Percentiles rank a stretch among this genome's conserved stretches.
Conservation (phyloP, 2,329 filamentous ascomycete species). For the Sclerotinia nivalis region DNA sequence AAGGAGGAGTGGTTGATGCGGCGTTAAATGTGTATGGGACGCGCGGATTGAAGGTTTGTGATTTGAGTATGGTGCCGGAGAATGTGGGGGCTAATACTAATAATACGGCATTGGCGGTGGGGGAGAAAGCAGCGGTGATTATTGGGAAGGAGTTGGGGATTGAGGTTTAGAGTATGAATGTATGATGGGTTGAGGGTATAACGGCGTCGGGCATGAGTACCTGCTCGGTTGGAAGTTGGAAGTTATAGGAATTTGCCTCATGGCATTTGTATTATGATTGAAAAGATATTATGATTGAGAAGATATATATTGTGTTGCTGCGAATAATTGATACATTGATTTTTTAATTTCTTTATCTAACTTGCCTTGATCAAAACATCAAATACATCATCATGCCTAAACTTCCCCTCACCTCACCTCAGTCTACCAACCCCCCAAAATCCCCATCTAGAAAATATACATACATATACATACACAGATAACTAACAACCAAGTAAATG, state of each 20-base stretch:
- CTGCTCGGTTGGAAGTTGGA: neutral
- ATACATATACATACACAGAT: neutral
- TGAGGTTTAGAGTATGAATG: constrained; percentile 26
- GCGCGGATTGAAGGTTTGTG: constrained; percentile 46
- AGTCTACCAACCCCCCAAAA: neutral
- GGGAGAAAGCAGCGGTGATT: constrained; percentile 46
- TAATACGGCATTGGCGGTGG: constrained; percentile 48
- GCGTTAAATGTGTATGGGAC: constrained; percentile 46
- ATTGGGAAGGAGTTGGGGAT: constrained; percentile 45
- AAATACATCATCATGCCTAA: neutral
- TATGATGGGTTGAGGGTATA: neutral
- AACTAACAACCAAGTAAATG: no score
- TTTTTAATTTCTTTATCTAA: neutral
- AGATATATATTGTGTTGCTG: neutral
- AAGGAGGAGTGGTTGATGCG: constrained; percentile 45
- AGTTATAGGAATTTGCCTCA: neutral
- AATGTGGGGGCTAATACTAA: constrained; percentile 50
- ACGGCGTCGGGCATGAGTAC: neutral
- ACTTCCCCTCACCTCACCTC: neutral
- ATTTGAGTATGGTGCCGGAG: constrained; percentile 43
- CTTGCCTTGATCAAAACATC: neutral
- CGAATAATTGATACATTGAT: neutral
- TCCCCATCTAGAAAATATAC: neutral
- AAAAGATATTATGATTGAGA: neutral
- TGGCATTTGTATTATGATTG: neutral